Conservation (phyloP, 257 asterid genomes). For the Solanum tarapatanum region DNA sequence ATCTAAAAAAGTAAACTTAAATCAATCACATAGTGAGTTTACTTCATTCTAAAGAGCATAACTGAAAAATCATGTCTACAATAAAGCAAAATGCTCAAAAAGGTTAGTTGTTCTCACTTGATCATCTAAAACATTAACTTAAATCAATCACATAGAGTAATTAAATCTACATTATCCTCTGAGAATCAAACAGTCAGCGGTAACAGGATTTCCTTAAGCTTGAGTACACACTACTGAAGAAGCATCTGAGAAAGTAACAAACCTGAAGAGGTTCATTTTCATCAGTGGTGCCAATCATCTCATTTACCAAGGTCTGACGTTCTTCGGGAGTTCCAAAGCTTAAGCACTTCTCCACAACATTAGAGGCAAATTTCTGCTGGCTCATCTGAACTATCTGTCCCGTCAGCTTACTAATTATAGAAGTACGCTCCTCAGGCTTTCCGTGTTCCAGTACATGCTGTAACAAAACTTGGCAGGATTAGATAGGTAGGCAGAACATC, state of each 20-base stretch:
- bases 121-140: not conserved
- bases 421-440: conserved; percentile 54
- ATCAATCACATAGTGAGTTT: not conserved
- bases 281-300: conserved; percentile 71
- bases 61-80: not conserved
- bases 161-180: not conserved
- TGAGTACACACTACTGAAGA: not conserved
- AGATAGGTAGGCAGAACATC: not conserved
- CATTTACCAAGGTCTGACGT: conserved; percentile 54
- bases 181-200: not conserved
- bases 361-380: conserved; percentile 86
- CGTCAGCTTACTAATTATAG: conserved; percentile 44
- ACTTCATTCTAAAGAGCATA: not conserved
- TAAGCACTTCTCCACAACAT: conserved; percentile 80
- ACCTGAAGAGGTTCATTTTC: conserved; percentile 91
- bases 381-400: conserved; percentile 81
- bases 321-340: conserved; percentile 57
- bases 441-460: conserved; percentile 84
- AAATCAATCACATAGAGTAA: not conserved
- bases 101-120: not conserved
- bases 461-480: conserved; percentile 2
- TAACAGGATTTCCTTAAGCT: not conserved
- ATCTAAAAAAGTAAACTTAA: not conserved
- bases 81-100: not conserved
- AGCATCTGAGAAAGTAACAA: conserved; percentile 6